These are phyloP conservation scores for Cercospora sojina DNA, from an alignment of 2,329 filamentous ascomycete species.

Conservation along the genomic window DNA sequence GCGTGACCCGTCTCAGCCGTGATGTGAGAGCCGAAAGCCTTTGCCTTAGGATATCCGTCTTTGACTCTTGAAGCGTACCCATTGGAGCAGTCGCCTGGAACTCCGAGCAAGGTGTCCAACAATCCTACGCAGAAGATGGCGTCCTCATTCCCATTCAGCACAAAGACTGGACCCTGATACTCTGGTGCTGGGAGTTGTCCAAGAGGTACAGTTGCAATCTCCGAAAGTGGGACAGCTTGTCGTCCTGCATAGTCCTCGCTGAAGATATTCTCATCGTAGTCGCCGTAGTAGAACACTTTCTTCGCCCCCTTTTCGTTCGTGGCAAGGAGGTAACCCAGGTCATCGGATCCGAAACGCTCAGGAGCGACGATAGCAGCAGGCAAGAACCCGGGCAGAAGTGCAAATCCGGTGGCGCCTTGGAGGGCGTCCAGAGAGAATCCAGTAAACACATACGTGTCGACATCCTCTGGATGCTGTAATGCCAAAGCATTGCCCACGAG, in stretches of 20 bases:
- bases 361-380: not conserved
- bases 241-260: not conserved
- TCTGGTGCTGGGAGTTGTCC: not conserved
- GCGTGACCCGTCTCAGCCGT: not conserved
- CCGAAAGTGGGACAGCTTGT: not conserved
- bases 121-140: not conserved
- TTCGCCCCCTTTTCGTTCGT: not conserved
- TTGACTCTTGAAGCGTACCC: not conserved
- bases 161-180: not conserved
- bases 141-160: not conserved
- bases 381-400: not conserved
- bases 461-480: not conserved
- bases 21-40: not conserved
- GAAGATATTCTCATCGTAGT: not conserved
- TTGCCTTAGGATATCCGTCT: not conserved
- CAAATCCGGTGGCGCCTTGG: not conserved
- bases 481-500: not conserved
- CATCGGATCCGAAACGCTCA: not conserved
- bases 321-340: not conserved
- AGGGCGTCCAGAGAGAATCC: not conserved
- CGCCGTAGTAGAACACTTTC: not conserved
- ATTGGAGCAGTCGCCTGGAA: not conserved
- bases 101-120: not conserved
- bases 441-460: not conserved
- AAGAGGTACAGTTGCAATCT: not conserved